Conservation (phyloP, 1,284 basidiomycete species). For the Ganoderma meredithae region DNA sequence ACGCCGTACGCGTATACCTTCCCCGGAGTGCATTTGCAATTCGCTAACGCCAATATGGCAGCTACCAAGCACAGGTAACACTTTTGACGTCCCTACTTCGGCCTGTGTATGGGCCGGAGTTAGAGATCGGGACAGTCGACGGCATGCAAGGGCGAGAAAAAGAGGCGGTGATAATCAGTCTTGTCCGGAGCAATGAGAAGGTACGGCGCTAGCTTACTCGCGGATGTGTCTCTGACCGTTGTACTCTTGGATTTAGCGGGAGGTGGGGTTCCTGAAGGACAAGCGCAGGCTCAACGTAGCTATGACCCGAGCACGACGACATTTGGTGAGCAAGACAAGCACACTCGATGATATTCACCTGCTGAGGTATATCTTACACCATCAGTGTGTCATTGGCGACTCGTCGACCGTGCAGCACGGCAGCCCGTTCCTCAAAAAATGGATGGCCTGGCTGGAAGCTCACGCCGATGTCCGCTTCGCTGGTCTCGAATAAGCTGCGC, state of each 20-base stretch:
- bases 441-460: constrained; percentile 90
- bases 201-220: constrained; percentile 44
- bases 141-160: constrained; percentile 95
- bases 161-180: constrained; percentile 87
- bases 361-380: not conserved
- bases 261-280: constrained; percentile 93
- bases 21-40: not conserved
- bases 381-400: constrained; percentile 90
- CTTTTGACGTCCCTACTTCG: constrained; percentile 79
- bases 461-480: constrained; percentile 91
- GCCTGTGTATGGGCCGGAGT: constrained; percentile 67
- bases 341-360: not conserved
- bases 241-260: constrained; percentile 54
- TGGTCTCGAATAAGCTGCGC: constrained; percentile 55
- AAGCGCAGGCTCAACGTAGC: constrained; percentile 92
- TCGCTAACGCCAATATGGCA: not conserved
- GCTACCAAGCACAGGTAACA: constrained; percentile 92
- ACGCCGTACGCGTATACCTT: constrained; percentile 71
- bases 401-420: constrained; percentile 89
- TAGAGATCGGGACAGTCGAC: constrained; percentile 93
- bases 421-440: constrained; percentile 82
- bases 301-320: constrained; percentile 93
- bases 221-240: not conserved
- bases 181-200: constrained; percentile 88
- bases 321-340: constrained; percentile 81